Conservation (phyloP, 495 filamentous ascomycete species). For the Talaromyces stipitatus region DNA sequence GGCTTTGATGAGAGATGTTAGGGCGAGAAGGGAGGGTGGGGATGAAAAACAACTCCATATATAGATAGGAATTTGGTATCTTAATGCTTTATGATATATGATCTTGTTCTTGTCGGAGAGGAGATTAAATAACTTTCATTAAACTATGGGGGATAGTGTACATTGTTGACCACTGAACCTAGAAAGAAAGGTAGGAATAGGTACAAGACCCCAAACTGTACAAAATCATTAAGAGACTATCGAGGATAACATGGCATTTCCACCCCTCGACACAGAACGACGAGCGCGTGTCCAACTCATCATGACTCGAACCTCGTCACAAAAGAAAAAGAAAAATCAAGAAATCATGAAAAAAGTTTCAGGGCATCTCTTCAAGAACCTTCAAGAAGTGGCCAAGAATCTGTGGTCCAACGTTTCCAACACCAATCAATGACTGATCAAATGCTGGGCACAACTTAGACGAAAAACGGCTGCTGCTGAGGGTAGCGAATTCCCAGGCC, state of each 20-base stretch:
- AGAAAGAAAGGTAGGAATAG: neutral
- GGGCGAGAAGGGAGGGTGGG: conserved; percentile 63
- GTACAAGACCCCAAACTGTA: neutral
- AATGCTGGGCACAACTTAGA: neutral
- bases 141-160: neutral
- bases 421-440: neutral
- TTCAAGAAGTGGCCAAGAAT: neutral
- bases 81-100: neutral
- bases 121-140: neutral
- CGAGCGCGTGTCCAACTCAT: neutral
- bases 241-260: neutral
- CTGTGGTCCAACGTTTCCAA: neutral
- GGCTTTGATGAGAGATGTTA: conserved; percentile 81
- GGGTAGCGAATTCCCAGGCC: neutral
- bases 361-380: neutral
- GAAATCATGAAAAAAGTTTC: neutral
- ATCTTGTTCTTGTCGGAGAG: neutral
- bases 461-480: too few relatives aligned
- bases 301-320: neutral
- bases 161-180: neutral
- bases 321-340: neutral
- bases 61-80: neutral
- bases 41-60: neutral
- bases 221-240: neutral
- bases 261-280: neutral